Base-by-base conservation (phyloP, 2,329 filamentous ascomycete species). In the Pestalotiopsis fici region DNA sequence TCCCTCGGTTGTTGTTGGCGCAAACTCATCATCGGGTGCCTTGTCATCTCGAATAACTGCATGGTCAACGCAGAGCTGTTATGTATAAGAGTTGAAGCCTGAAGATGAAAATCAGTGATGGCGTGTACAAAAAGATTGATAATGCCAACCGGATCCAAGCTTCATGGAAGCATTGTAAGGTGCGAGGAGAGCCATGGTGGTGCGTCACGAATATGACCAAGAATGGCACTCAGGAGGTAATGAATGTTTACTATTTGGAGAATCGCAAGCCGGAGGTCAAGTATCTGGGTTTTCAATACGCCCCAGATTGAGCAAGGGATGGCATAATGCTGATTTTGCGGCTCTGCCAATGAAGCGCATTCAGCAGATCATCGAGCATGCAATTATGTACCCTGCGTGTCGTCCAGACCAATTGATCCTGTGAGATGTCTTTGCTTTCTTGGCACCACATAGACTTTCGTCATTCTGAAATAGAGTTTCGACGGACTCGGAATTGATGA, bases 1-100 rank as follows among this genome's bases (percentile, higher is more conserved):
- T 35, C 11, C 56, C 56, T 59, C 21, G 15, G 56, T 7, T n/a
- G 25, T n/a, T 3, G 15, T 7, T 18, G 31, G 25, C 12, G 15
- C 7, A 9, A 25, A 35, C 4, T 59, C 31, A 35, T 59, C 56
- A 15, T 25, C 23, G 21, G 21, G 31, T 12, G 31, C n/a, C 56
- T 35, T 59, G 12, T 59, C 56, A 23, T 59, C 56, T 28, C 25
- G 25, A 12, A 59, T 59, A 23, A 59, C 56, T 15, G 56, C 25
- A 59, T 59, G 56, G 21, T 59, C 56, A n/a, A 59, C 56, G 23
- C 56, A 59, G 23, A 59, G 56, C 56, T 59, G 56, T 25, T 59
- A 21, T 23, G 56, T 59, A 9, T 59, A 59, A 18, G 56, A 59
- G 56, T 59, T 59, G 56, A 59, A 59, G 56, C 56, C 56, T 59